Conservation (phyloP, 1,284 basidiomycete genomes). For the Malassezia arunalokei region DNA sequence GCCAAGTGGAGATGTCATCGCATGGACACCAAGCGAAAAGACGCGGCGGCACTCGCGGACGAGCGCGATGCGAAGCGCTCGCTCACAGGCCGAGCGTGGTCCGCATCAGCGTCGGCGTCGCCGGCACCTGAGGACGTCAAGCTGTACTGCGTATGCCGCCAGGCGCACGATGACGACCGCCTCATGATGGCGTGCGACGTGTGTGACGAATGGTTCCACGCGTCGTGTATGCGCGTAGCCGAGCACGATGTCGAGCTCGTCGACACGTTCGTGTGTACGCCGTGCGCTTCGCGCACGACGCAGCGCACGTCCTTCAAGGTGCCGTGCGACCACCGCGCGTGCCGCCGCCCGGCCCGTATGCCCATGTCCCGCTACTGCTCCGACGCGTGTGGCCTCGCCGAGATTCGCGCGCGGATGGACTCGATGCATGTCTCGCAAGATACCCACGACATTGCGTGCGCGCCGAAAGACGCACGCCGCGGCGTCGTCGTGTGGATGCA, state of each 20-base stretch:
- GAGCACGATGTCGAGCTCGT: conserved; percentile 27
- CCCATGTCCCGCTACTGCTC: conserved; percentile 35
- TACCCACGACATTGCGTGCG: not conserved
- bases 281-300: conserved; percentile 19
- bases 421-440: not conserved
- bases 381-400: conserved; percentile 26
- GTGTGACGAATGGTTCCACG: conserved; percentile 40
- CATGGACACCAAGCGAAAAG: not conserved
- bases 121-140: not conserved
- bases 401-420: conserved; percentile 13
- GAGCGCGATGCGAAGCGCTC: conserved; percentile 3
- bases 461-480: not conserved
- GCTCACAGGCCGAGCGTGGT: not conserved
- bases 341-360: conserved; percentile 19
- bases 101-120: not conserved
- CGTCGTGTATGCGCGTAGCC: conserved; percentile 24
- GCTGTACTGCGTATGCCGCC: conserved; percentile 10
- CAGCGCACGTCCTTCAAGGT: conserved; percentile 28
- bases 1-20: too few species aligned
- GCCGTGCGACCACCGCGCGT: conserved; percentile 19
- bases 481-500: conserved; percentile 4
- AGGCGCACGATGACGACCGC: conserved; percentile 20
- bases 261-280: conserved; percentile 31
- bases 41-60: not conserved
- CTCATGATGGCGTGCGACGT: conserved; percentile 39